Conservation (phyloP, 139 green algal species). For the Penium margaritaceum region DNA sequence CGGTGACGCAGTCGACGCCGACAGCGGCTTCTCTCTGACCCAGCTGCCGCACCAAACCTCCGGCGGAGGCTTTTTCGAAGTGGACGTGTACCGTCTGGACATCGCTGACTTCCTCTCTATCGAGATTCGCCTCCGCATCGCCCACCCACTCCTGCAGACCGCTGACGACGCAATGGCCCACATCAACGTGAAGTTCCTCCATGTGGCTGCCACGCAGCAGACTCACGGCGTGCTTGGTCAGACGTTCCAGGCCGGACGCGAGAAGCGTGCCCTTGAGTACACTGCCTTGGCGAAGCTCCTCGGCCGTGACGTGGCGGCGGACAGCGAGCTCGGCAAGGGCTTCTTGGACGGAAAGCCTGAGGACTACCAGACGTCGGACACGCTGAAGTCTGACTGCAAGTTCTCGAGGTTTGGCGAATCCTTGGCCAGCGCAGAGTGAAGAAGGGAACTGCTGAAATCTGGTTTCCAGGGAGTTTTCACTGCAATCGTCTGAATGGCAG, state of each 20-base stretch:
- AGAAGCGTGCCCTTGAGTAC: slow-evolving; percentile 5
- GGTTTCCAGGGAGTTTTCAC: too few relatives aligned
- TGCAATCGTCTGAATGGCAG: too few relatives aligned
- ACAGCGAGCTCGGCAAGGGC: slow-evolving; percentile 5
- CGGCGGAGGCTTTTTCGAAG: slow-evolving; percentile 8
- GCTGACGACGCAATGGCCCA: slow-evolving; percentile 23
- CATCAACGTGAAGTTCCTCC: slow-evolving; percentile 35
- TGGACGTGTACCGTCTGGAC: slow-evolving; percentile 20
- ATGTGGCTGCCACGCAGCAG: slow-evolving; percentile 12
- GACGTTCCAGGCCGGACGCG: slow-evolving; percentile 19
- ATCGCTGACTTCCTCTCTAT: slow-evolving; percentile 14
- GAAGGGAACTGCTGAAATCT: too few relatives aligned
- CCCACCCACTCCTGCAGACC: slow-evolving; percentile 23
- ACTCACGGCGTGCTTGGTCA: slow-evolving; percentile 42
- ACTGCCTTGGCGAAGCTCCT: neutral
- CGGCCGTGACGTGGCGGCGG: neutral
- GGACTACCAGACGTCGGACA: slow-evolving; percentile 9
- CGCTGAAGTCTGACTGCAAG: slow-evolving; percentile 18
- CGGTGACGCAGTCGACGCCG: too few relatives aligned
- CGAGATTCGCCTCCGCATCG: slow-evolving; percentile 10
- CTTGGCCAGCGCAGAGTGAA: too few relatives aligned
- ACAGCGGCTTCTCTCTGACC: neutral
- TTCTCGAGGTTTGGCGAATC: too few relatives aligned
- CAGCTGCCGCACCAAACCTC: slow-evolving; percentile 6
- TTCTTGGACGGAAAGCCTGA: slow-evolving; percentile 12